These are phyloP conservation scores for Moesziomyces sp. DNA, from an alignment of 1,284 basidiomycete species.

Conservation along the genomic window DNA sequence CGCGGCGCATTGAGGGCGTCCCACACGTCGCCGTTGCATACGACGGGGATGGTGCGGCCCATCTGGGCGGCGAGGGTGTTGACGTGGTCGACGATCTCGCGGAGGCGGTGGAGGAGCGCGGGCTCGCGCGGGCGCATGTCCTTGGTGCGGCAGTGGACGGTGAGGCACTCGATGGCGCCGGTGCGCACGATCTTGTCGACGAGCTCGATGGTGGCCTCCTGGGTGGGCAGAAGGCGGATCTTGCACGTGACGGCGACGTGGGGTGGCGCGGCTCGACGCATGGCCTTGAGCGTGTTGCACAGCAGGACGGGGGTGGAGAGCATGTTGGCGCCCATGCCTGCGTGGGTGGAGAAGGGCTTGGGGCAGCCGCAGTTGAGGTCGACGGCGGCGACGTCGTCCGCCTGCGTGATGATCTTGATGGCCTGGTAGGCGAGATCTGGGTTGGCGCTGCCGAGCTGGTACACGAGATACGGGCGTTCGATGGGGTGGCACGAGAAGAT, in stretches of 20 bases:
- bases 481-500: constrained; percentile 94
- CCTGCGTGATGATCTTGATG: constrained; percentile 81
- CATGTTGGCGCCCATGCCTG: constrained; percentile 96
- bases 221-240: constrained; percentile 86
- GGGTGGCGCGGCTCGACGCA: constrained; percentile 72
- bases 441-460: constrained; percentile 89
- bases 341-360: constrained; percentile 92
- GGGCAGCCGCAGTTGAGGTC: constrained; percentile 90
- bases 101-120: constrained; percentile 82
- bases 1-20: constrained; percentile 81
- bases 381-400: constrained; percentile 85
- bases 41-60: constrained; percentile 77
- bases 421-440: constrained; percentile 91
- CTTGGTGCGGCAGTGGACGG: constrained; percentile 93
- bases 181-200: constrained; percentile 87
- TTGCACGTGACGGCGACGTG: constrained; percentile 72
- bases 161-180: constrained; percentile 83
- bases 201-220: constrained; percentile 85
- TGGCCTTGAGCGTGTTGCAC: constrained; percentile 74
- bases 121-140: constrained; percentile 87
- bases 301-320: constrained; percentile 90
- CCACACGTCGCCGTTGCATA: constrained; percentile 93
- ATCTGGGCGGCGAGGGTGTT: constrained; percentile 72
- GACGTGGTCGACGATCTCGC: constrained; percentile 85
- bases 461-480: constrained; percentile 72